A percentile compares a stretch with the other conserved stretches of the same genome.
Conservation (phyloP, 2,329 filamentous ascomycete species). For the Ustulina deusta region DNA sequence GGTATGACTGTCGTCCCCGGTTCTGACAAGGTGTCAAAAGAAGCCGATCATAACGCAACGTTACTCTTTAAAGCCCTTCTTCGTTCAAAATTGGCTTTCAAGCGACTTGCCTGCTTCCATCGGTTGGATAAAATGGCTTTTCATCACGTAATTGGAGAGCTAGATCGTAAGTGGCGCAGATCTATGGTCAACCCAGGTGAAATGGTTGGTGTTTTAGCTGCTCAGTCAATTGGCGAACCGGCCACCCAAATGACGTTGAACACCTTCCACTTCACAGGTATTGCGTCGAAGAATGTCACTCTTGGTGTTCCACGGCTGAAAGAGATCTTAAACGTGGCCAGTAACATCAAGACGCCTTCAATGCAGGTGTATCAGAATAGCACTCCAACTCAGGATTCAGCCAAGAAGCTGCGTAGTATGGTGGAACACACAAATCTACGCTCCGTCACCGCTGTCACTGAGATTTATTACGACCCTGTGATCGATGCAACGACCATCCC, state of each 20-base stretch:
- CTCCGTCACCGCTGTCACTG: conserved; percentile 89
- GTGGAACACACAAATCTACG: conserved; percentile 96
- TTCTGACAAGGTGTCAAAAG: conserved; percentile 80
- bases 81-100: conserved; percentile 90
- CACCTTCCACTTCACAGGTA: conserved; percentile 99
- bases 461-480: conserved; percentile 97
- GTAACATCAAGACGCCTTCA: conserved; percentile 97
- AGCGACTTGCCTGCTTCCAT: conserved; percentile 87
- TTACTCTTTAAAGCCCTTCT: conserved; percentile 92
- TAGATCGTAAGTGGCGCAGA: conserved; percentile 88
- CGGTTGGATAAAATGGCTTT: conserved; percentile 91
- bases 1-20: conserved; percentile 89
- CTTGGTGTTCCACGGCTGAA: conserved; percentile 98
- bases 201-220: conserved; percentile 98
- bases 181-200: conserved; percentile 92
- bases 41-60: conserved; percentile 90
- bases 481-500: conserved; percentile 87
- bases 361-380: conserved; percentile 90
- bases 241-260: conserved; percentile 99
- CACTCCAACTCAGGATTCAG: conserved; percentile 77
- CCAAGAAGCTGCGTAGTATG: conserved; percentile 85
- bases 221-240: conserved; percentile 98
- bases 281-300: conserved; percentile 99
- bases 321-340: conserved; percentile 98
- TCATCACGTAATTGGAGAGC: conserved; percentile 89